Base-by-base conservation (phyloP, 805 yeast genomes). In the Naumovozyma baii region DNA sequence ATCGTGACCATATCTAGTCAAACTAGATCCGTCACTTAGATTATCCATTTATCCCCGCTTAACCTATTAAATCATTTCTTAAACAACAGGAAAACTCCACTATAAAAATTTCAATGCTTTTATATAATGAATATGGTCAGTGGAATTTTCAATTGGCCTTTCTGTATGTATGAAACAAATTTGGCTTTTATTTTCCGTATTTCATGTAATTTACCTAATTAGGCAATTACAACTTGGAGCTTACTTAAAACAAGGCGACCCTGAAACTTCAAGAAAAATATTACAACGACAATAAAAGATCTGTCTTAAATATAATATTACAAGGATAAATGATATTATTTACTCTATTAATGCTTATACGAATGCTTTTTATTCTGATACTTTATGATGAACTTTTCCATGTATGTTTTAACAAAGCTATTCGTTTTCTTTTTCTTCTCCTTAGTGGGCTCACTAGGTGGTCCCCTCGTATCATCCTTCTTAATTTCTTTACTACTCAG, bases 361-460 rank as follows among this genome's bases (percentile, higher is more conserved):
- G 57, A 74, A 69, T 44, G 71, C 48, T 69, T 68, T 43, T 51
- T 54, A 30, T 48, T 56, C 41, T 70, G 58, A 45, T 66, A 68
- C 52, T 74, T 77, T 19, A 54, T 60, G 45, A 78, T 46, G 44
- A 72, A 77, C 57, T 80, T 83, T 8, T 70, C 78, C 90, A 84
- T 81, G 52, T 79, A 84, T 2, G 55, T 59, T 34, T 68, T 69
- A 12, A 75, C 69, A 54, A 82, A 90, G 20, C 57, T 68, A 57
- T 81, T 80, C 19, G 87, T 69, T 55, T 88, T 87, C 48, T 71
- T 68, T 47, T 74, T 66, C 59, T 84, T 84, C 17, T 76, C 81
- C n/a, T 68, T 68, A 17, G 73, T 73, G 31, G 84, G 66, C 41
- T 78, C 80, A 12, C 51, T 48, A 1, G 86, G 81, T 3, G 79